These are phyloP conservation scores for Plectosphaerella sp. DNA, from an alignment of 2,329 filamentous ascomycete species.

Conservation along the genomic window DNA sequence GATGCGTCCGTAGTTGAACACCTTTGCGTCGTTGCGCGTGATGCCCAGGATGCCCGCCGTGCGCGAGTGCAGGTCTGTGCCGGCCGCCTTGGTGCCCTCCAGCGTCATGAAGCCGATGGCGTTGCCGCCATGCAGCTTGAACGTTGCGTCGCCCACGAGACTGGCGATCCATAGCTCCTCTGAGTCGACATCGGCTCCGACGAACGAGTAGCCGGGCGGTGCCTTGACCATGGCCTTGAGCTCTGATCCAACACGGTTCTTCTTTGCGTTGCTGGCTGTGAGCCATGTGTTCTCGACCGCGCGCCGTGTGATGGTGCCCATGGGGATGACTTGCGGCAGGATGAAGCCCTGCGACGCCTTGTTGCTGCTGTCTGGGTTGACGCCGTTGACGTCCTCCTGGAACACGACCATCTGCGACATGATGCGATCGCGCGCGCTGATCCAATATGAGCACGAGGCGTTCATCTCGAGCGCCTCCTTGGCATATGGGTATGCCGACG, in stretches of 20 bases:
- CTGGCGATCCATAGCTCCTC: slow-evolving; percentile 98
- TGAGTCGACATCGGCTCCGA: slow-evolving; percentile 95
- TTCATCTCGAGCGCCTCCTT: slow-evolving; percentile 98
- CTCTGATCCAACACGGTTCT: slow-evolving; percentile 92
- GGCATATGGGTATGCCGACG: slow-evolving; percentile 83
- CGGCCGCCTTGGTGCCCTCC: slow-evolving; percentile 89
- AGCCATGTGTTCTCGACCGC: slow-evolving; percentile 98
- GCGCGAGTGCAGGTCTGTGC: slow-evolving; percentile 90
- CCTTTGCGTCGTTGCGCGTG: slow-evolving; percentile 89
- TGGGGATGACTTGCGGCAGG: slow-evolving; percentile 90
- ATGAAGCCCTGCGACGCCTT: slow-evolving; percentile 65
- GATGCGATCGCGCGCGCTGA: slow-evolving; percentile 89
- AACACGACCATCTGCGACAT: slow-evolving; percentile 95
- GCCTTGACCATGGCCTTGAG: slow-evolving; percentile 95
- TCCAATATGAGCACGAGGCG: slow-evolving; percentile 98
- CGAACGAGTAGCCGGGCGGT: slow-evolving; percentile 85
- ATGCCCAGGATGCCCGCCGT: slow-evolving; percentile 92
- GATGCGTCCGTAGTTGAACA: slow-evolving; percentile 98
- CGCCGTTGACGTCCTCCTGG: slow-evolving; percentile 51
- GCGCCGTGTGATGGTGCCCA: slow-evolving; percentile 93
- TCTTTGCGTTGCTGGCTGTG: slow-evolving; percentile 94
- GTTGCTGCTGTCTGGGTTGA: slow-evolving; percentile 10
- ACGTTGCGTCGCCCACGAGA: slow-evolving; percentile 88
- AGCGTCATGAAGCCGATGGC: slow-evolving; percentile 99
- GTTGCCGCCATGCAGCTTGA: slow-evolving; percentile 92